Conservation (phyloP, 2,329 filamentous ascomycete genomes). For the Lachnum nothofagi region DNA sequence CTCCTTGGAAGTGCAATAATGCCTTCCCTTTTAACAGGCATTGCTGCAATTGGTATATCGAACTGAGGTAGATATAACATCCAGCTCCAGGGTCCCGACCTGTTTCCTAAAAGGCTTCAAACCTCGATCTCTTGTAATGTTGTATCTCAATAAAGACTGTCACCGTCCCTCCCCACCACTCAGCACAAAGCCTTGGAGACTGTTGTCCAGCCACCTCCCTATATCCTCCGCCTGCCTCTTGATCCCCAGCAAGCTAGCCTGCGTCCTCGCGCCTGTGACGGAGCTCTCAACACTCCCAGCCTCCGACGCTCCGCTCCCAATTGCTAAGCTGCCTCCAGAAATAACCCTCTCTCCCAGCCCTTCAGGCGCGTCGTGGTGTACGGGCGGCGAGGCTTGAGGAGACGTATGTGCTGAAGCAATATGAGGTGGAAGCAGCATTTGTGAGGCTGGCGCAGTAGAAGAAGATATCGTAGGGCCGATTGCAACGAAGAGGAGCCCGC, state of each 20-base stretch:
- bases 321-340: constrained; percentile 6
- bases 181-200: constrained; percentile 42
- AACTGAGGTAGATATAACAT: too few species aligned
- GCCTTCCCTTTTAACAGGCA: too few species aligned
- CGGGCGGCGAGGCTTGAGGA: constrained; percentile 20
- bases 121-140: neutral
- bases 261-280: constrained; percentile 33
- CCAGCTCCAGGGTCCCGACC: too few species aligned
- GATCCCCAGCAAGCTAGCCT: constrained; percentile 47
- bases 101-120: neutral
- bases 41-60: too few species aligned
- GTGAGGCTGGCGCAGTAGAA: constrained; percentile 1
- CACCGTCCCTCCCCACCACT: constrained; percentile 23
- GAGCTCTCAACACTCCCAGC: constrained; percentile 30
- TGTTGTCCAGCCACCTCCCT: constrained; percentile 55
- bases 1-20: too few species aligned
- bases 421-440: constrained; percentile 7
- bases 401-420: constrained; percentile 12
- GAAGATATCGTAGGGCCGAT: constrained; percentile 43
- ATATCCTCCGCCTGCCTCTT: constrained; percentile 55
- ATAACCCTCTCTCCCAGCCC: constrained; percentile 1
- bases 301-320: constrained; percentile 31
- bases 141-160: neutral
- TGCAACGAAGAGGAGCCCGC: constrained; percentile 58
- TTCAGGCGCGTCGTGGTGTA: constrained; percentile 9